These are phyloP conservation scores for Boletus barrowsii DNA, from an alignment of 768 basidiomycete genomes.

Conservation along the genomic window DNA sequence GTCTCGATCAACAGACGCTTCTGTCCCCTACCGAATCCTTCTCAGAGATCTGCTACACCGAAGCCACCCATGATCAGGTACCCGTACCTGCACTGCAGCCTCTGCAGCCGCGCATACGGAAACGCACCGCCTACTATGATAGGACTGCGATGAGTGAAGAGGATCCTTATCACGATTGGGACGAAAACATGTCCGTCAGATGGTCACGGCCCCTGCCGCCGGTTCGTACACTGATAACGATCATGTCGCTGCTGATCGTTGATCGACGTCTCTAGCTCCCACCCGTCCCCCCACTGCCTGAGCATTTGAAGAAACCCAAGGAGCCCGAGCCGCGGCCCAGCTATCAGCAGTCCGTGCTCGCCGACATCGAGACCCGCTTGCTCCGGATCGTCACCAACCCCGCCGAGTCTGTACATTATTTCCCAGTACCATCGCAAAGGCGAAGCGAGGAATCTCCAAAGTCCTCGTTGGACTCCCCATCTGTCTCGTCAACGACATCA, in stretches of 20 bases:
- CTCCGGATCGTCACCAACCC: slow-evolving; percentile 28
- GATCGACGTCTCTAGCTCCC: slow-evolving; percentile 16
- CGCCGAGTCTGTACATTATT: slow-evolving; percentile 32
- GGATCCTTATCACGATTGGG: slow-evolving; percentile 35
- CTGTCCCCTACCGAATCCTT: slow-evolving; percentile 40
- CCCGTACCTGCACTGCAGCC: slow-evolving; percentile 30
- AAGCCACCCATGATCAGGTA: slow-evolving; percentile 35
- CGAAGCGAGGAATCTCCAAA: slow-evolving; percentile 28
- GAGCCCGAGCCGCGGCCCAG: slow-evolving; percentile 18
- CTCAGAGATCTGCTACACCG: slow-evolving; percentile 41
- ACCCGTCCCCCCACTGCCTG: slow-evolving; percentile 26
- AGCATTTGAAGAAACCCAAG: slow-evolving; percentile 20
- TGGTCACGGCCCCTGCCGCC: background rate
- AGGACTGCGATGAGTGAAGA: slow-evolving; percentile 35
- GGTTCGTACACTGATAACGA: slow-evolving; percentile 14
- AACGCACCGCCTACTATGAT: slow-evolving; percentile 25
- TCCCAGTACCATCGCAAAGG: slow-evolving; percentile 33
- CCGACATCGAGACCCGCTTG: slow-evolving; percentile 30
- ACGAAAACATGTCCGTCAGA: slow-evolving; percentile 34
- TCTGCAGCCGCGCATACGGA: slow-evolving; percentile 33
- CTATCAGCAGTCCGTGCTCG: slow-evolving; percentile 31
- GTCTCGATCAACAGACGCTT: slow-evolving; percentile 42
- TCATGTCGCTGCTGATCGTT: slow-evolving; percentile 2
- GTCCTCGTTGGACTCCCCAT: slow-evolving; percentile 27
- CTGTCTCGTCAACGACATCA: slow-evolving; percentile 21